phyloP scores from a whole-genome alignment of 164 flowering plant genomes.

The Stephania yunnanensis region DNA sequence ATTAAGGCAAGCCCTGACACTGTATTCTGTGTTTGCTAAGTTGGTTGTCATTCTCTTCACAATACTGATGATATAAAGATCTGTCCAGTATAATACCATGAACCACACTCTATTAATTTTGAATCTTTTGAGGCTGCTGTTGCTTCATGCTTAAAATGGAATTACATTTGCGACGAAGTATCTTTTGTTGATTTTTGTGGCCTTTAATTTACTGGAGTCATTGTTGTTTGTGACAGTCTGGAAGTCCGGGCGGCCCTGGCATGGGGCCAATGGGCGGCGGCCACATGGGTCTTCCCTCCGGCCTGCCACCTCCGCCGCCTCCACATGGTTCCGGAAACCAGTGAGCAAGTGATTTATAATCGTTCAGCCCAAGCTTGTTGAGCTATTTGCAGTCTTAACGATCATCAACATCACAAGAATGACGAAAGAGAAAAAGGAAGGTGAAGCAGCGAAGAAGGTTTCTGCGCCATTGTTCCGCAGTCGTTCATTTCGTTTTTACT shows the following conservation, averaged over 20 bases:
- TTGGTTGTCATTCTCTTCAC: no score
- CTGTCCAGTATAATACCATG: not conserved
- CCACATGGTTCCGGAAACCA: conserved; percentile 51
- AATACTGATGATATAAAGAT: no score
- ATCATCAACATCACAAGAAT: not conserved
- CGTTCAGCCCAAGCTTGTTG: not conserved
- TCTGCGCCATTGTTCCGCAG: not conserved
- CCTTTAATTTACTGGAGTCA: not conserved
- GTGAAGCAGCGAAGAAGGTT: not conserved
- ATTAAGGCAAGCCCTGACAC: no score
- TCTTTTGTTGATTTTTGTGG: not conserved
- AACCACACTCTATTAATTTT: not conserved
- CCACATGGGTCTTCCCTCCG: conserved; percentile 40
- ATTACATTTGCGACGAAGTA: not conserved
- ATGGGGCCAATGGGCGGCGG: conserved; percentile 33
- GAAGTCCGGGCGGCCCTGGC: conserved; percentile 37
- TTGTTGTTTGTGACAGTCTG: conserved; percentile 28
- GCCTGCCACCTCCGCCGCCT: conserved; percentile 67
- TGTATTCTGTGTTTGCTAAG: no score
- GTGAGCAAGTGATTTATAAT: conserved; percentile 15
- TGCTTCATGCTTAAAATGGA: not conserved
- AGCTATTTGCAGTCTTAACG: not conserved
- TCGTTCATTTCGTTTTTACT: not conserved
- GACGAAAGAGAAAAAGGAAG: not conserved
- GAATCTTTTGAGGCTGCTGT: not conserved